Conservation (phyloP, 306 rosid species). For the Prunus kanzakura region DNA sequence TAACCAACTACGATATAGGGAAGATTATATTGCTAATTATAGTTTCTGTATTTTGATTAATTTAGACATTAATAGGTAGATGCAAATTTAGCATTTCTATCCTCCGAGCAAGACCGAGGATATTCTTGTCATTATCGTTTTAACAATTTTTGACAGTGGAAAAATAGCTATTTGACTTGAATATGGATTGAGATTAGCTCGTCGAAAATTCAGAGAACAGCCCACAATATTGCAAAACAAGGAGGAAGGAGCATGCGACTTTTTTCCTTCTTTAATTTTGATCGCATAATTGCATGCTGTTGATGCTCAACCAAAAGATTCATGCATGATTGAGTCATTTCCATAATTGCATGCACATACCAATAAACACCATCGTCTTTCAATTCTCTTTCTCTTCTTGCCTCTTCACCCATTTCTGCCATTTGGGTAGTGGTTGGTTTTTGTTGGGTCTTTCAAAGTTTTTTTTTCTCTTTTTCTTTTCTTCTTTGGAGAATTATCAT, state of each 20-base stretch:
- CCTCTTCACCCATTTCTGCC: neutral
- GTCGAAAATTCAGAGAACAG: conserved; percentile 6
- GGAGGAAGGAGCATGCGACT: too few species aligned
- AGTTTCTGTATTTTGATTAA: neutral
- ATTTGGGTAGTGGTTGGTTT: conserved; percentile 4
- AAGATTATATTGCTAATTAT: neutral
- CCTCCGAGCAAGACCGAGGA: neutral
- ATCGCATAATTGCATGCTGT: too few species aligned
- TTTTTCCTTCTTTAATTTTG: too few species aligned
- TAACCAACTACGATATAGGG: neutral
- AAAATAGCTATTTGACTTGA: conserved; percentile 8
- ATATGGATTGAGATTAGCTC: conserved; percentile 11
- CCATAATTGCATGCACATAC: neutral
- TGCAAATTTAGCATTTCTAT: conserved; percentile 6
- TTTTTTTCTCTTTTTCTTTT: neutral
- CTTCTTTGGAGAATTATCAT: neutral
- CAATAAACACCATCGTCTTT: neutral
- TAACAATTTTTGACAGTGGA: neutral
- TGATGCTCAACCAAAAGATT: too few species aligned
- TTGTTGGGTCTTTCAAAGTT: conserved; percentile 15
- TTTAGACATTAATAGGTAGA: neutral
- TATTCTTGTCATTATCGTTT: neutral
- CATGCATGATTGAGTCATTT: neutral
- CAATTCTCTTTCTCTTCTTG: neutral
- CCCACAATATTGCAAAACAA: neutral